Evolutionary conservation across 768 basidiomycete species (phyloP).

Genomic region (Mycena leptocephala): DNA sequence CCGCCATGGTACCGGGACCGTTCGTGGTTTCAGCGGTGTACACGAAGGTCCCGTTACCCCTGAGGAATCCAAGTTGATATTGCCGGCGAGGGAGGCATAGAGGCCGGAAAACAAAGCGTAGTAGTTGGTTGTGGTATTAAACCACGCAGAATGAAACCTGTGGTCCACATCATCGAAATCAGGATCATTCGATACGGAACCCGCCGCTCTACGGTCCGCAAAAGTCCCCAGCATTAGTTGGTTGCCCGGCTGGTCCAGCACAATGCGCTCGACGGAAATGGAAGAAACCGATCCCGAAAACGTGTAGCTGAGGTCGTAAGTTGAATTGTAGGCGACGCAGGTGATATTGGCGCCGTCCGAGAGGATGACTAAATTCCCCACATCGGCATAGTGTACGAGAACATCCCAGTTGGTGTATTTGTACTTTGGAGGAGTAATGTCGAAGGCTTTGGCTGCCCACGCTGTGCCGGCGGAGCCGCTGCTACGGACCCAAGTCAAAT

Average conservation of each 20-base stretch:
- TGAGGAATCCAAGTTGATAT: too few species aligned
- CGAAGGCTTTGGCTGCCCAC: neutral
- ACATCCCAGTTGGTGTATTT: neutral
- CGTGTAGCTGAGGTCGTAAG: constrained; percentile 11
- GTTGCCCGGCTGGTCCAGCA: neutral
- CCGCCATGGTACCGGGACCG: neutral
- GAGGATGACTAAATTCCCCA: neutral
- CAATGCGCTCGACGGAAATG: neutral
- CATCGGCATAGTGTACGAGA: neutral
- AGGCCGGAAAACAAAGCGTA: constrained; percentile 14
- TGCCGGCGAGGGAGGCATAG: constrained; percentile 5
- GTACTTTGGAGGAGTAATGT: neutral
- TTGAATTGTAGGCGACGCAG: constrained; percentile 26
- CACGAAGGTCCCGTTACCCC: too few species aligned
- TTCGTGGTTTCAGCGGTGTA: too few species aligned
- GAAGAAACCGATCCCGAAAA: neutral
- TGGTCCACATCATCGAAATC: neutral
- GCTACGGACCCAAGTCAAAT: neutral
- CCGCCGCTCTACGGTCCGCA: too few species aligned
- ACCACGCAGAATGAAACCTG: neutral
- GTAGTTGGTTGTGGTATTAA: constrained; percentile 24
- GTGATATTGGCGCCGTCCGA: neutral
- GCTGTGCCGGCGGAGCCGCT: neutral
- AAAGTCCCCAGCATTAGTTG: neutral
- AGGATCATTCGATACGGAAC: too few species aligned